These are phyloP conservation scores for Solanum bukasovii DNA, from an alignment of 257 asterid genomes.

Conservation along the genomic window DNA sequence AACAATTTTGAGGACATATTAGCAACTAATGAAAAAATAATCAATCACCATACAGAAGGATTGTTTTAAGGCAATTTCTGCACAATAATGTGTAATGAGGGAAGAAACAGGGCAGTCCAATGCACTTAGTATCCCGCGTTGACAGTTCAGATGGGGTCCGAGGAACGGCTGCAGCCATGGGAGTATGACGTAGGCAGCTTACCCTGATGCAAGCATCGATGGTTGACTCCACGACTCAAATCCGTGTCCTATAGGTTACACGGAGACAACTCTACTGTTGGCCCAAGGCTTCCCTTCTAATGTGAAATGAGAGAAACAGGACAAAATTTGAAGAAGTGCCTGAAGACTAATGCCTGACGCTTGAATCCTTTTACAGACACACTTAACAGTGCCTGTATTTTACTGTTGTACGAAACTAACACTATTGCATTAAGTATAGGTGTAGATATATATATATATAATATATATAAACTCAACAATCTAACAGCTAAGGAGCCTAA, in stretches of 20 bases:
- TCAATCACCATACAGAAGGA: neutral
- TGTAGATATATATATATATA: neutral
- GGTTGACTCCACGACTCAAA: neutral
- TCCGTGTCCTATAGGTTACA: neutral
- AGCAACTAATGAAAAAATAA: neutral
- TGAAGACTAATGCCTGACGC: neutral
- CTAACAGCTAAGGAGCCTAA: neutral
- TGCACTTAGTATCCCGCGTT: neutral
- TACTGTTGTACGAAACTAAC: neutral
- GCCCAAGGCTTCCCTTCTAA: neutral
- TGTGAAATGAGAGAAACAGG: neutral
- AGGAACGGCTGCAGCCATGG: neutral
- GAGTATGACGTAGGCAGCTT: neutral
- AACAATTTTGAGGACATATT: conserved; percentile 5
- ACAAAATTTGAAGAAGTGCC: neutral
- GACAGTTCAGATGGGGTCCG: neutral
- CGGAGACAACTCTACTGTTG: neutral
- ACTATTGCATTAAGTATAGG: neutral
- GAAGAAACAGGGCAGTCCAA: neutral
- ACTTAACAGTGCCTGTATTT: neutral
- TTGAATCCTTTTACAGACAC: neutral
- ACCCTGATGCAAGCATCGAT: neutral
- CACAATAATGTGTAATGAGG: neutral
- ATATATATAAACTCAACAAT: neutral
- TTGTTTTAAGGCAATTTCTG: neutral